Conservation (phyloP, 2,329 filamentous ascomycete genomes). For the Zasmidium cellare region DNA sequence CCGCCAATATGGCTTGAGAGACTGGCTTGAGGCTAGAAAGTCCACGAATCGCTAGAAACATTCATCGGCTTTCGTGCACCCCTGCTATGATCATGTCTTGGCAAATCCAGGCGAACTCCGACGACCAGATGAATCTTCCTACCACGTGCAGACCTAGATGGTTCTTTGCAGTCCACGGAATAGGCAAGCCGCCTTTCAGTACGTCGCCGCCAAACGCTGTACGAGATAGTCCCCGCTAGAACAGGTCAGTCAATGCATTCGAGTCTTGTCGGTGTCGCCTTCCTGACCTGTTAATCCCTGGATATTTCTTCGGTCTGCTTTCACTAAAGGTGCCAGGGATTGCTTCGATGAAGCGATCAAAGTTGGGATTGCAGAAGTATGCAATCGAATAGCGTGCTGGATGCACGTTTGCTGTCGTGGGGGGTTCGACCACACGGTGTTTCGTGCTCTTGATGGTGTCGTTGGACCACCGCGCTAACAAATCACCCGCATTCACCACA, state of each 20-base stretch:
- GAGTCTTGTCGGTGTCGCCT: not conserved
- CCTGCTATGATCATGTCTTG: not conserved
- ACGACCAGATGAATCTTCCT: not conserved
- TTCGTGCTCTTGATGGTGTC: slow-evolving; percentile 87
- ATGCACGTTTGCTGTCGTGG: slow-evolving; percentile 58
- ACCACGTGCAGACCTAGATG: not conserved
- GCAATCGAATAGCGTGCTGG: slow-evolving; percentile 72
- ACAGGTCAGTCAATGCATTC: slow-evolving; percentile 1
- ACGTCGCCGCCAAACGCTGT: slow-evolving; percentile 73
- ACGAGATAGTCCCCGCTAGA: slow-evolving; percentile 75
- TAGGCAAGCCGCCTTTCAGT: slow-evolving; percentile 15
- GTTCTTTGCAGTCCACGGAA: not conserved
- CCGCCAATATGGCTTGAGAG: not conserved
- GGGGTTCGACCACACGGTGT: slow-evolving; percentile 87
- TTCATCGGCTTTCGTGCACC: not conserved
- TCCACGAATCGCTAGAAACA: not conserved
- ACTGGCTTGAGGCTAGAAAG: not conserved
- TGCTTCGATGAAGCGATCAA: slow-evolving; percentile 71
- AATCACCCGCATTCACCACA: slow-evolving; percentile 85
- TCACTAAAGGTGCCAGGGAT: slow-evolving; percentile 75
- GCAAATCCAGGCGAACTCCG: not conserved
- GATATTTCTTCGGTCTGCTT: slow-evolving; percentile 71
- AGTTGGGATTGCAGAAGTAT: slow-evolving; percentile 90
- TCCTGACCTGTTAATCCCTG: slow-evolving; percentile 59
- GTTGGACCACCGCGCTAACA: slow-evolving; percentile 79